phyloP scores from a whole-genome alignment of 495 filamentous ascomycete genomes.

The Cetradonia linearis region DNA sequence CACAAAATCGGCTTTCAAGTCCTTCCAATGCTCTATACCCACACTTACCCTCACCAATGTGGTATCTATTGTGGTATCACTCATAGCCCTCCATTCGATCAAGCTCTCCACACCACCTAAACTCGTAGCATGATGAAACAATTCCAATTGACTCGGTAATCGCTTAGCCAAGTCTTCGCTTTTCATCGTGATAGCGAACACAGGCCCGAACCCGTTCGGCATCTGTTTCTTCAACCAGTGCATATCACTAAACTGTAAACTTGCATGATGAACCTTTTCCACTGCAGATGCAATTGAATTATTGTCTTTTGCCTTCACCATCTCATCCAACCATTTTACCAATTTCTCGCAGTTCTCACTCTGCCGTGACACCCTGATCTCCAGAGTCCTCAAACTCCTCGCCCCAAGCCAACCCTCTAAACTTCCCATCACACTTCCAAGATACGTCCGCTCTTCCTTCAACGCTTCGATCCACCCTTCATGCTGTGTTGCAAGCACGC shows the following conservation, averaged over 20 bases:
- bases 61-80: constrained; percentile 61
- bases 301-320: constrained; percentile 32
- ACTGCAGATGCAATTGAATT: constrained; percentile 42
- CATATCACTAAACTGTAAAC: constrained; percentile 54
- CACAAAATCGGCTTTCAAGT: constrained; percentile 66
- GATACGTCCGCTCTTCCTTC: constrained; percentile 50
- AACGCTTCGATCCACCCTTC: constrained; percentile 50
- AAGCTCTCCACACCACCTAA: constrained; percentile 88
- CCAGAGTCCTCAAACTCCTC: constrained; percentile 74
- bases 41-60: constrained; percentile 71
- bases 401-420: constrained; percentile 90
- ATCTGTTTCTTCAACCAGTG: constrained; percentile 79
- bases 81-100: constrained; percentile 81
- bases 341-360: constrained; percentile 54
- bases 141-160: constrained; percentile 63
- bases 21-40: constrained; percentile 79
- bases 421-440: constrained; percentile 84
- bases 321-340: constrained; percentile 57
- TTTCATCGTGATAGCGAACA: constrained; percentile 66
- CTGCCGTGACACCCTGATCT: constrained; percentile 69
- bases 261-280: constrained; percentile 60
- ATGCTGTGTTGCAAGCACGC: constrained; percentile 57
- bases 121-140: constrained; percentile 93
- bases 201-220: constrained; percentile 82
- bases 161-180: constrained; percentile 48